phyloP scores from a whole-genome alignment of 1,139 yeast genomes.

The Starmera stellimalicola region DNA sequence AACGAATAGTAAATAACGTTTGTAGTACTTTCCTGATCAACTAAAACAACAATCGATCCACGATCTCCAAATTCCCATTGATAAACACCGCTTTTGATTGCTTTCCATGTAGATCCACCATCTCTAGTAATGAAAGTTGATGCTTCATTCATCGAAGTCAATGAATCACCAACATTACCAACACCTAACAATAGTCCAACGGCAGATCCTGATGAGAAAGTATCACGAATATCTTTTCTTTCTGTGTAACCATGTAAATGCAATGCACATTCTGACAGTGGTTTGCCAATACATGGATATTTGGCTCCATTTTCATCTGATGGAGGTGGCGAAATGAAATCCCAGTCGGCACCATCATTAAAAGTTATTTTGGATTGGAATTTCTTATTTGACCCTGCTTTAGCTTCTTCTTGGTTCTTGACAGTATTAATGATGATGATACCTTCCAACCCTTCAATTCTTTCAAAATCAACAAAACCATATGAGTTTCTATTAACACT shows the following conservation, averaged over 20 bases:
- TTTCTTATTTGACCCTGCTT: slow-evolving; percentile 37
- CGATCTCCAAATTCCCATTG: slow-evolving; percentile 98
- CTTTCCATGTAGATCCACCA: slow-evolving; percentile 88
- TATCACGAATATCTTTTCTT: slow-evolving; percentile 72
- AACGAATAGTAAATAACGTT: slow-evolving; percentile 54
- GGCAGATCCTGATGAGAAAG: slow-evolving; percentile 83
- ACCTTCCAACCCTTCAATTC: slow-evolving; percentile 83
- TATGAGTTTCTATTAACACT: slow-evolving; percentile 61
- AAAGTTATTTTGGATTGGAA: slow-evolving; percentile 70
- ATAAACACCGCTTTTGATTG: slow-evolving; percentile 58
- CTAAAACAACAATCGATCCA: slow-evolving; percentile 77
- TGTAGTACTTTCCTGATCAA: slow-evolving; percentile 47
- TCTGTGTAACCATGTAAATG: slow-evolving; percentile 91
- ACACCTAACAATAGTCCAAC: slow-evolving; percentile 78
- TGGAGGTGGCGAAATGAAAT: slow-evolving; percentile 55
- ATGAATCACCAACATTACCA: slow-evolving; percentile 76
- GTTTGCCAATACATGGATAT: slow-evolving; percentile 42
- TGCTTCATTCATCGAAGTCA: slow-evolving; percentile 42
- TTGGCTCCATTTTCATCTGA: slow-evolving; percentile 53
- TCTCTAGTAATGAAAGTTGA: slow-evolving; percentile 73
- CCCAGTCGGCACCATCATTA: slow-evolving; percentile 93
- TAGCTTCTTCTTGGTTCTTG: slow-evolving; percentile 36
- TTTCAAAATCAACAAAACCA: slow-evolving; percentile 88
- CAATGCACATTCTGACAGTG: slow-evolving; percentile 58
- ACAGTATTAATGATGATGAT: slow-evolving; percentile 69